These are phyloP conservation scores for Vaccinium myrtillus DNA, from an alignment of 148 eudicot genomes.

Conservation along the genomic window DNA sequence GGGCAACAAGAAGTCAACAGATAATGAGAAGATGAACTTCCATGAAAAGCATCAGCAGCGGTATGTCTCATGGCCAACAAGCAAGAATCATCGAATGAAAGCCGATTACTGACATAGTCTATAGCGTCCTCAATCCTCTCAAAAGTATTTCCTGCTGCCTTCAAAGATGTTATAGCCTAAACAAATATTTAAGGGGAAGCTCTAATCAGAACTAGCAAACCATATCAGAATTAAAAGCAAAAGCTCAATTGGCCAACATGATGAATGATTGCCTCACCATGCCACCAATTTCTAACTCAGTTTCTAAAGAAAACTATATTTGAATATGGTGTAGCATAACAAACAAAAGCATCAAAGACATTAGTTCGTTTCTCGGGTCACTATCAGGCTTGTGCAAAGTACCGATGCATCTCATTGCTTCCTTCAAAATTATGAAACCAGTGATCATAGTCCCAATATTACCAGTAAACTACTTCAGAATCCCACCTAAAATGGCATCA, in stretches of 20 bases:
- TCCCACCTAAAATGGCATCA: not conserved
- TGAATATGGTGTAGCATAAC: not conserved
- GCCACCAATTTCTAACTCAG: not conserved
- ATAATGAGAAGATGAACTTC: constrained; percentile 25
- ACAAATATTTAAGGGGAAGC: too few species aligned
- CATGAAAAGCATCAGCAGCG: constrained; percentile 30
- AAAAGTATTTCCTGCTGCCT: too few species aligned
- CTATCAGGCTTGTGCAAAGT: not conserved
- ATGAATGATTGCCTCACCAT: not conserved
- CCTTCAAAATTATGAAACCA: not conserved
- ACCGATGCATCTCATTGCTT: not conserved
- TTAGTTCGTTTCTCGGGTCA: not conserved
- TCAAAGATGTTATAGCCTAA: too few species aligned
- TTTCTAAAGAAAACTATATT: not conserved
- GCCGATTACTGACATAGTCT: constrained; percentile 56
- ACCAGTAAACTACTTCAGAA: not conserved
- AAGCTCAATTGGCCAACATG: not conserved
- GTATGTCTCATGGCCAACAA: constrained; percentile 23
- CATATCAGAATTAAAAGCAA: constrained; percentile 3
- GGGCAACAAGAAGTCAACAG: constrained; percentile 30
- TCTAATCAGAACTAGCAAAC: too few species aligned
- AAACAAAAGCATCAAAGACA: not conserved
- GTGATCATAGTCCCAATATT: not conserved
- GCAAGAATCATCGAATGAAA: constrained; percentile 53
- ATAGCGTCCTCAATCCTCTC: constrained; percentile 15